Evolutionary conservation across 352 stramenopile species (phyloP).

Genomic region (Phytophthora hybrid): DNA sequence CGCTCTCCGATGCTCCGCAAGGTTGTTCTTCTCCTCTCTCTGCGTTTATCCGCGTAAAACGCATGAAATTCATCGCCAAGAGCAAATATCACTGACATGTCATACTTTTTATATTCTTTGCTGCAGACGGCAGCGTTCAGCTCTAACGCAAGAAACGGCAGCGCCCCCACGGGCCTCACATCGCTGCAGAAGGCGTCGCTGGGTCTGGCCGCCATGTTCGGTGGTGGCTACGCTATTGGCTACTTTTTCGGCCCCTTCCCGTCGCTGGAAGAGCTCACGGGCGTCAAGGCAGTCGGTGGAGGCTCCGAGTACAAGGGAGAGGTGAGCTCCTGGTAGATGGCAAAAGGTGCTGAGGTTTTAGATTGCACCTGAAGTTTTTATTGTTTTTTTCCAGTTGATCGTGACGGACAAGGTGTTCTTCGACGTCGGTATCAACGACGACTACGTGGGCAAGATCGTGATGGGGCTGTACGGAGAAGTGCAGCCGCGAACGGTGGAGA

Average conservation of each 20-base stretch:
- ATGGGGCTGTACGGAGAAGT: constrained; percentile 82
- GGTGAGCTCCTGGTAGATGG: constrained; percentile 20
- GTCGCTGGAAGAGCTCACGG: constrained; percentile 66
- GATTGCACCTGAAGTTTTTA: not conserved
- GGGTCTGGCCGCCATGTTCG: constrained; percentile 58
- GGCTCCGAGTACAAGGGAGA: constrained; percentile 56
- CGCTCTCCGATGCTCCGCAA: constrained; percentile 17
- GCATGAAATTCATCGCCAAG: not conserved
- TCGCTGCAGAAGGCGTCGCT: constrained; percentile 57
- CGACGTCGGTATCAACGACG: constrained; percentile 96
- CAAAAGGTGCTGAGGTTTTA: not conserved
- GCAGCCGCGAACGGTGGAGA: constrained; percentile 82
- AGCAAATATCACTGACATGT: not conserved
- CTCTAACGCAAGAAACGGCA: constrained; percentile 31
- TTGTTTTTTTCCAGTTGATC: constrained; percentile 45
- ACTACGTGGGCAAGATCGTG: constrained; percentile 87
- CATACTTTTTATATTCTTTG: not conserved
- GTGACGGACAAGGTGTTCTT: constrained; percentile 95
- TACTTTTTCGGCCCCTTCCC: constrained; percentile 78
- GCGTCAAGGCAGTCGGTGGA: constrained; percentile 43
- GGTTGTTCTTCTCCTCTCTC: not conserved
- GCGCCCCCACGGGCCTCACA: constrained; percentile 36
- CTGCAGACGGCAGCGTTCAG: constrained; percentile 33
- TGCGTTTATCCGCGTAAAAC: not conserved
- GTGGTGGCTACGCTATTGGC: constrained; percentile 70